Evolutionary conservation across 129 eudicot species (phyloP), one percentile per base, ranked within the genome.

Genomic region (Escallonia herrerae): DNA sequence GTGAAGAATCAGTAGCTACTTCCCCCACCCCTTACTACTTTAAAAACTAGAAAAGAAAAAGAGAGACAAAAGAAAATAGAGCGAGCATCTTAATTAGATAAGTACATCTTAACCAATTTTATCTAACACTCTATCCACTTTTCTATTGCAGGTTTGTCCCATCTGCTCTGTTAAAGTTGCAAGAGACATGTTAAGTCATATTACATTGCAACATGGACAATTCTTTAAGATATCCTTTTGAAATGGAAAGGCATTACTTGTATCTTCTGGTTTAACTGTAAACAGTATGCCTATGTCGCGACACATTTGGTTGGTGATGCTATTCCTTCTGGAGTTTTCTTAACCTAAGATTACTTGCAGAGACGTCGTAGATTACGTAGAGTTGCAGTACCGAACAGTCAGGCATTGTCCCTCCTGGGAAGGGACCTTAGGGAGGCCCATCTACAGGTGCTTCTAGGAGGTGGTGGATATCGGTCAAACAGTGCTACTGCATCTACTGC

Each of bases 341-440:
- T 87, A 67, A 87, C 75, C 40, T 43, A 46, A 62, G 64, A 76
- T 68, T 72, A 87, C 90, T 49, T 85, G 84, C 94, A 87, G 82
- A 68, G 95, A 54, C 94, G 89, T 13, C 82, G 94, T 51, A 79
- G 95, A 67, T 75, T 85, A 64, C 95, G 95, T 40, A 83, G 95
- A 74, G 95, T 83, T 65, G 84, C 83, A 1, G 57, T 83, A 62
- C 90, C 94, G 6, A 85, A 74, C 70, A 87, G 89, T 76, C 97
- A 84, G 74, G 84, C 93, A 2, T 83, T 91, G 62, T 91, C 96
- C 56, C 78, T 91, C 56, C 74, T 91, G 53, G 95, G 97, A 7
- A 73, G 88, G 68, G 97, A 91, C 73, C 88, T 91, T 58, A 81
- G 97, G 33, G 97, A 91, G 77, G 96, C 97, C 67, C 97, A 91